Percentiles rank a stretch among this genome's conserved stretches.
These are phyloP conservation scores for Aspergillus indologenus DNA, from an alignment of 495 filamentous ascomycete species.

Conservation along the genomic window DNA sequence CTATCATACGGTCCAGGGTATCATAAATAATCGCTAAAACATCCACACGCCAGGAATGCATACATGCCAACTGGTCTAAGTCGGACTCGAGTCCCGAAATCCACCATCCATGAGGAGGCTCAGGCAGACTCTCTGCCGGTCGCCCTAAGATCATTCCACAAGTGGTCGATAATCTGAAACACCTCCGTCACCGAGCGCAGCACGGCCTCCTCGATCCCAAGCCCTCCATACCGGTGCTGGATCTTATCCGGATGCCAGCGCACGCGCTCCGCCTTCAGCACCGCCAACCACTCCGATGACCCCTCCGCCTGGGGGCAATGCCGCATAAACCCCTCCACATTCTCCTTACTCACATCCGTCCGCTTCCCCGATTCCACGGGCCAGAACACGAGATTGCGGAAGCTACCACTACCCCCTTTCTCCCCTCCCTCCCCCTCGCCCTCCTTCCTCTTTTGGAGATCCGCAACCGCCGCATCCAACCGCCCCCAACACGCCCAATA, in stretches of 20 bases:
- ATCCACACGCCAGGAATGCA: background rate
- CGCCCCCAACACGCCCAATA: constrained; percentile 64
- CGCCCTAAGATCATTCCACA: constrained; percentile 63
- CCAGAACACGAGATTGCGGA: constrained; percentile 66
- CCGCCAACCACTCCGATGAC: constrained; percentile 42
- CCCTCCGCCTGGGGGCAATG: constrained; percentile 39
- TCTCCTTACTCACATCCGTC: constrained; percentile 58
- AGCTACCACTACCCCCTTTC: constrained; percentile 10
- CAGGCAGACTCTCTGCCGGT: constrained; percentile 18
- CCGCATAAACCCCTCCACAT: constrained; percentile 62
- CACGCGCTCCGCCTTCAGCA: constrained; percentile 81
- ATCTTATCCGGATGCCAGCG: constrained; percentile 99
- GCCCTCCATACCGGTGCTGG: constrained; percentile 76
- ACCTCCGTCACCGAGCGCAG: constrained; percentile 82
- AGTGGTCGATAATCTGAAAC: constrained; percentile 82
- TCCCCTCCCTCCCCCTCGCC: background rate
- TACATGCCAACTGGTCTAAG: background rate
- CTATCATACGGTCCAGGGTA: constrained; percentile 6
- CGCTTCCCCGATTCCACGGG: constrained; percentile 64
- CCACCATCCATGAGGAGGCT: background rate
- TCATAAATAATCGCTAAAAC: background rate
- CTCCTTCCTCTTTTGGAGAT: background rate
- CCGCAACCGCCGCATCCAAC: constrained; percentile 37
- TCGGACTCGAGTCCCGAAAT: too few relatives aligned
- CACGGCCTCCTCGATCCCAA: constrained; percentile 60